Evolutionary conservation across 1,139 yeast species (phyloP), one percentile per base, ranked within the genome.

Genomic region (Geotrichum phurueaensis): DNA sequence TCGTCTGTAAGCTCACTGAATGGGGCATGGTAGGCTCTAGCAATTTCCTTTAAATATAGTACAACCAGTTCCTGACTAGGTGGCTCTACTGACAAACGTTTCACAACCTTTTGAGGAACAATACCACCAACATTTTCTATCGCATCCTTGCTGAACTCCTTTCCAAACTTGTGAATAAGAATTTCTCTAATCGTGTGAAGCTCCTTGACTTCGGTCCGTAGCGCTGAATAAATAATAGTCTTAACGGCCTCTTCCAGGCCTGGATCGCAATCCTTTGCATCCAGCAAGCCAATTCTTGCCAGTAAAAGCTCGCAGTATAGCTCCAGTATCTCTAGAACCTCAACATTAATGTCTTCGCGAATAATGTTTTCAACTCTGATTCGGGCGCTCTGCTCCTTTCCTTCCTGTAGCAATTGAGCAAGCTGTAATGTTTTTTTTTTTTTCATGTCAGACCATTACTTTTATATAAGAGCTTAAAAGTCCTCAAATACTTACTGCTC

Each of bases 341-440:
- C 97, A 25, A 89, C 83, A 69, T 87, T 84, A 54, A 89, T 84
- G 70, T 92, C 97, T 67, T 89, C 96, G 45, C 94, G 81, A 31
- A 92, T 89, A 62, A 91, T 83, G 68, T 89, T 88, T 68, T 91
- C 97, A 2, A 90, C 96, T 58, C 96, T 76, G 62, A 91, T 90
- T 63, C 82, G 81, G 23, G 97, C 97, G 68, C 92, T 88, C 60
- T 87, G 85, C 65, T 89, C 94, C 70, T 89, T 89, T 5, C 92
- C 91, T 55, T 78, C 80, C 5, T 80, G 77, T 59, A 91, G 76
- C 27, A 90, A 75, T 58, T 87, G 91, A 0, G 96, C 96, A 76
- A 88, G 79, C 73, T 54, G 48, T 27, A 50, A 23, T 47, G 33
- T 31, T 33, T 25, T 15, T 22, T 4, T 25, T 22, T 29, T 3